Percentiles rank a stretch among this genome's conserved stretches.
phyloP scores from a whole-genome alignment of 768 basidiomycete genomes.

The Suillus brevipes region DNA sequence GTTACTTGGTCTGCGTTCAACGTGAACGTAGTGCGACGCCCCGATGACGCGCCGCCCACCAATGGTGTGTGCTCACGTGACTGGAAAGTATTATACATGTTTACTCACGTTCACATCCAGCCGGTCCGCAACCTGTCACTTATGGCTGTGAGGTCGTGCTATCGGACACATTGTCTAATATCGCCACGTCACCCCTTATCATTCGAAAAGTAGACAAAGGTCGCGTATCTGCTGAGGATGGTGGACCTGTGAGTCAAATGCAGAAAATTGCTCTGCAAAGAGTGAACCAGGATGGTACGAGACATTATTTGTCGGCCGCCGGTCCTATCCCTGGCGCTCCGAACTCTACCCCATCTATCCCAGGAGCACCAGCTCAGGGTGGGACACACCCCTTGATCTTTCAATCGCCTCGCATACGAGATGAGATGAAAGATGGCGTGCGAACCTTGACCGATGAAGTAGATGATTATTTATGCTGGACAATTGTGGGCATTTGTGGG shows the following conservation, averaged over 20 bases:
- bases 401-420: conserved; percentile 75
- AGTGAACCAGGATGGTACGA: conserved; percentile 75
- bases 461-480: conserved; percentile 95
- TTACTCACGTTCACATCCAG: conserved; percentile 45
- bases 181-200: conserved; percentile 80
- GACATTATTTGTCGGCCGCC: conserved; percentile 88
- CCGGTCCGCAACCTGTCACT: conserved; percentile 81
- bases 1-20: conserved; percentile 93
- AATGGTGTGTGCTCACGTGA: conserved; percentile 65
- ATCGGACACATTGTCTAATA: conserved; percentile 81
- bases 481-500: conserved; percentile 93
- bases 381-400: conserved; percentile 83
- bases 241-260: conserved; percentile 93
- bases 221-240: conserved; percentile 81
- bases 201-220: conserved; percentile 95
- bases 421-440: conserved; percentile 78
- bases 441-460: conserved; percentile 82
- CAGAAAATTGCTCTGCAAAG: conserved; percentile 93
- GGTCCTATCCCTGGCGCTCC: conserved; percentile 81
- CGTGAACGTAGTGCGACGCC: conserved; percentile 82
- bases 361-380: conserved; percentile 72
- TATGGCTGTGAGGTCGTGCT: conserved; percentile 90
- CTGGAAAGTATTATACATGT: conserved; percentile 35
- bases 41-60: conserved; percentile 60
- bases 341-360: conserved; percentile 66